Evolutionary conservation across 148 eudicot species (phyloP), one percentile per base, ranked within the genome.

Genomic region (Persicaria maculosa): DNA sequence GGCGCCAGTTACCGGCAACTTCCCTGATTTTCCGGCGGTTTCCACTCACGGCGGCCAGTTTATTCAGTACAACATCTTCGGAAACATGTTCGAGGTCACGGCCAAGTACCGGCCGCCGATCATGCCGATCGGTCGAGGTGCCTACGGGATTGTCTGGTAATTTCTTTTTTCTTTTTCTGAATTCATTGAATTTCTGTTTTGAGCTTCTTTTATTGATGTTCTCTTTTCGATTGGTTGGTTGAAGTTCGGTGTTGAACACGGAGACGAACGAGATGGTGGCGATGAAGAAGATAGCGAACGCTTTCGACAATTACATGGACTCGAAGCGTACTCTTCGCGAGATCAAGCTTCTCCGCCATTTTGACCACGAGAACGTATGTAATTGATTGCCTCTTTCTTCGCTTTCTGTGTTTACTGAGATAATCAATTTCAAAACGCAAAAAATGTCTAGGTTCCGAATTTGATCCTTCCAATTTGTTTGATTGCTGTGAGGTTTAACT

Each of bases 141-240:
- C 99, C 68, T 95, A 92, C 31, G 99, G 99, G 68, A 86, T 95
- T 55, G 99, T 95, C 72, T 95, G 99, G 99, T 95, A 90, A 47
- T 47, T 43, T 11, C 4, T 25, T 55, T 47, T 36, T 19, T 0
- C 5, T 44, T 31, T 74, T 62, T 19, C 15, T 58, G 17, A 71
- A 46, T 61, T 10, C 19, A 9, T 46, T 50, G 54, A 46, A 71
- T 45, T 45, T 71, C 53, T 8, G 73, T 17, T 1, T 31, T n/a
- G 22, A 36, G 70, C 4, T 14, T 40, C 46, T 65, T 45, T 19
- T 40, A 22, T 14, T 17, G 22, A 14, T 59, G 69, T 45, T 71
- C 2, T 53, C 22, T 14, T 68, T 44, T 44, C n/a, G 44, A 20
- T 81, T 22, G 76, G 15, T 31, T 31, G 0, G 43, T 12, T 77